Base-by-base conservation (phyloP, 2,329 filamentous ascomycete species). In the Elsinoe fawcettii region DNA sequence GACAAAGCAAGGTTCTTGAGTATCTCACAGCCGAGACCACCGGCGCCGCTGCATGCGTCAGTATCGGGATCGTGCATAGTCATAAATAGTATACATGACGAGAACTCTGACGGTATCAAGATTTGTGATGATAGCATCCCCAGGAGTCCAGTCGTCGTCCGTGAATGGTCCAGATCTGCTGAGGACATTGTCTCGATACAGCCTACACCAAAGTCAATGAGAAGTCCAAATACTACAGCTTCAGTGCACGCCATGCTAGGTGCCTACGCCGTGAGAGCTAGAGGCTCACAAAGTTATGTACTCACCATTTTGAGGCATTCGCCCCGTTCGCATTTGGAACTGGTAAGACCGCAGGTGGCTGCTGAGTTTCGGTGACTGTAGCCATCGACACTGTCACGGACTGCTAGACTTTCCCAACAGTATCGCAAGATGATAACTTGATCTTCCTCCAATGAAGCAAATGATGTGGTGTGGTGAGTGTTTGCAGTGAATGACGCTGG, bases 1-100 rank as follows among this genome's bases (percentile, higher is more conserved):
- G 92, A 96, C 55, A 99, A 80, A 41, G 93, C 93, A 32, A 99
- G 80, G 67, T 99, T 90, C 77, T 99, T 99, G 55, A 99, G 77
- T 44, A 99, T 95, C 70, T 99, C 93, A 66, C 93, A 99, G 63
- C 93, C 93, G 59, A 99, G 74, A 9, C 93, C 93, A 61, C 93
- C 93, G 59, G 93, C 93, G 58, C 93, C 93, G 64, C 91, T 96
- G 34, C 66, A 8, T 18, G 23, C 9, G 25, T 36, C 51, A 53
- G 32, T 25, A 5, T 37, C 20, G 2, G 9, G 18, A 3, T 7
- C 8, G 5, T 39, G 34, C 36, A 18, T 11, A 3, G 27, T 5
- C n/a, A 16, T 8, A 36, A 25, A 4, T 20, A 20, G 20, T 34
- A 11, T 37, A 22, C 16, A 59, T 58, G 16, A 56, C 69, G 46